Conservation (phyloP, 257 asterid genomes). For the Penstemon barbatus region DNA sequence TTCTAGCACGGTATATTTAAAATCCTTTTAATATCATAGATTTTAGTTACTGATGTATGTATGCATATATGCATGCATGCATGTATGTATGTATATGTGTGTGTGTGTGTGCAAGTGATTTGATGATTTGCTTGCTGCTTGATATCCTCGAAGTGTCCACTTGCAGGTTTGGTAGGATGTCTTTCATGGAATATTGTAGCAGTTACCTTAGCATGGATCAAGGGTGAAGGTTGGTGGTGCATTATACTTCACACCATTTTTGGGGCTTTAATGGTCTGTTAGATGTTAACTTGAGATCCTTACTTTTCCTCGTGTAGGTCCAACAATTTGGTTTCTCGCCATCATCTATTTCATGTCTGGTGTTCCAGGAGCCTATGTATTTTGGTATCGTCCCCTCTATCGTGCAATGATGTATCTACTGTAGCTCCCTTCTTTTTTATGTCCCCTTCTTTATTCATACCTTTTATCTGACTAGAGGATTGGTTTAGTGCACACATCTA, state of each 20-base stretch:
- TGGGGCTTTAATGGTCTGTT: conserved; percentile 17
- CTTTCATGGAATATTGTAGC: conserved; percentile 75
- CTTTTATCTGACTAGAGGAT: not conserved
- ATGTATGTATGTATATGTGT: no score
- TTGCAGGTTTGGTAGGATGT: conserved; percentile 64
- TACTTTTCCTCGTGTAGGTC: conserved; percentile 47
- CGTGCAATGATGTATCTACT: conserved; percentile 81
- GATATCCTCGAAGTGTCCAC: conserved; percentile 25
- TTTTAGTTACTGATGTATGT: no score
- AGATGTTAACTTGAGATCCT: conserved; percentile 15
- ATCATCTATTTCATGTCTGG: conserved; percentile 81
- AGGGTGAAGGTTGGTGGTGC: conserved; percentile 59
- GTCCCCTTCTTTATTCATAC: not conserved
- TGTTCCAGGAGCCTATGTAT: conserved; percentile 84
- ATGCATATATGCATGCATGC: no score
- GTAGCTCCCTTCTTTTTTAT: conserved; percentile 6
- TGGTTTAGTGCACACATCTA: not conserved
- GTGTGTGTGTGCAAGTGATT: conserved; percentile 4
- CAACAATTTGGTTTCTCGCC: conserved; percentile 77
- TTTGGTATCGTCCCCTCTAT: conserved; percentile 97
- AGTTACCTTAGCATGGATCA: conserved; percentile 71
- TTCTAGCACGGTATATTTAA: not conserved
- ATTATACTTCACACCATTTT: conserved; percentile 6
- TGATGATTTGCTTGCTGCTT: conserved; percentile 24
- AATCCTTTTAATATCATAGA: no score